Evolutionary conservation across 1,139 yeast genomes (phyloP).

Genomic region (Yamadazyma friedrichii): DNA sequence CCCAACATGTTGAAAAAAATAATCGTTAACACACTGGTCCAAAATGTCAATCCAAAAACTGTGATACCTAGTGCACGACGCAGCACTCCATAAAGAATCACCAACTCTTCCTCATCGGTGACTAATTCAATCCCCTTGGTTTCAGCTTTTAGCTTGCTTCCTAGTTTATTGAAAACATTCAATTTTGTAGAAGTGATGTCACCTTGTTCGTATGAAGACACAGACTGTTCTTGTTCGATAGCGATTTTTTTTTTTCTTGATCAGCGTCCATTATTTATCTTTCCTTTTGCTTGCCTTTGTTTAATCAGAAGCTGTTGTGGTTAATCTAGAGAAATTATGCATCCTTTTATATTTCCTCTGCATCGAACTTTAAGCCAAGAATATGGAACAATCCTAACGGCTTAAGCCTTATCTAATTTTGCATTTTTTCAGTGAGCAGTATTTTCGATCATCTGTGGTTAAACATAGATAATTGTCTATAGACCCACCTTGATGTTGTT

Average conservation of each 20-base stretch:
- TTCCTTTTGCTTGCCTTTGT: no score
- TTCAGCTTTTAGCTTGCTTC: slow-evolving; percentile 47
- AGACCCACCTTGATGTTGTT: no score
- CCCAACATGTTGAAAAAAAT: slow-evolving; percentile 75
- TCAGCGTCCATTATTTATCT: no score
- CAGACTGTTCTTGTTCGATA: slow-evolving; percentile 2
- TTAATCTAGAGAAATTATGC: slow-evolving; percentile 94
- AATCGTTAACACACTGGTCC: slow-evolving; percentile 59
- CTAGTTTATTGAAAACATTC: slow-evolving; percentile 20
- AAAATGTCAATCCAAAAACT: slow-evolving; percentile 52
- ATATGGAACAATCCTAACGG: no score
- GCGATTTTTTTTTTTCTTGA: slow-evolving; percentile 4
- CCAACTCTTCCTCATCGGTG: slow-evolving; percentile 68
- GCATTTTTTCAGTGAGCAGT: no score
- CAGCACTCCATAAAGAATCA: slow-evolving; percentile 60
- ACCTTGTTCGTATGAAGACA: slow-evolving; percentile 4
- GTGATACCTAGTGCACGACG: slow-evolving; percentile 74
- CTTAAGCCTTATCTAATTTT: no score
- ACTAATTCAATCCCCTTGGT: slow-evolving; percentile 65
- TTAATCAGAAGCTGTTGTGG: slow-evolving; percentile 87
- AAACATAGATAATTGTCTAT: no score
- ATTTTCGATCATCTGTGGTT: no score
- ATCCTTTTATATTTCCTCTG: no score
- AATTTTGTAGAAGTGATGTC: slow-evolving; percentile 2
- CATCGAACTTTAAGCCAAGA: no score